Base-by-base conservation (phyloP, 257 asterid genomes). In the Rhazya stricta region DNA sequence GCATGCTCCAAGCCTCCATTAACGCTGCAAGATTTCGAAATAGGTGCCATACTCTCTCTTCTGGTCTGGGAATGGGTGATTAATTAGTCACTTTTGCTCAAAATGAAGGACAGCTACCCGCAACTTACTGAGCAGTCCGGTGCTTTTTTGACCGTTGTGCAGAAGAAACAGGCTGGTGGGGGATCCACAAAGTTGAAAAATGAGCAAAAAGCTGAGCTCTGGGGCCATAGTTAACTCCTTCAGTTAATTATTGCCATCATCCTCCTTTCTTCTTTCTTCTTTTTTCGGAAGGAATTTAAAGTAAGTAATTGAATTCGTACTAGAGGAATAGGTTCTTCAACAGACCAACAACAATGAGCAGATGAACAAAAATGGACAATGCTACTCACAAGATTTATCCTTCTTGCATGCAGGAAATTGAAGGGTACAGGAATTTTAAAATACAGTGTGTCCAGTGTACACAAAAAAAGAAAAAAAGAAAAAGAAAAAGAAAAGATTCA, bases 21-120 rank as follows among this genome's bases (percentile, higher is more conserved):
- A 53, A 53, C 60, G 60, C 60, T 9, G 29, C 23, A 53, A 21
- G 60, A 23, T 53, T 23, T 15, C 5, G 53, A 12, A 0, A 48
- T 5, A 48, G 5, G 53, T 1, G 53, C 53, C 53, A 0, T 1
- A 8, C 48, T 43, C 48, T 43, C 48, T 37, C 18, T 29, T 12
- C 9, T 27, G 6, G 19, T 18, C 19, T 5, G 41, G 71, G 71
- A 58, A 77, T 69, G 43, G 48, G 16, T 43, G 71, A 41, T 16
- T 1, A 32, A 71, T 42, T 30, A 18, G 29, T 45, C 2, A 1
- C 0, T 42, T 29, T 54, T 34, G 65, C 51, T n/a, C 13, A 61
- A 74, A 79, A 57, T 68, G 79, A 57, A 46, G 50, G 46, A 76
- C 79, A 75, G 73, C 72, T 74, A 53, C 27, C 82, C 79, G 76